Conservation (phyloP, 2,329 filamentous ascomycete genomes). For the Aspergillus japonicus region DNA sequence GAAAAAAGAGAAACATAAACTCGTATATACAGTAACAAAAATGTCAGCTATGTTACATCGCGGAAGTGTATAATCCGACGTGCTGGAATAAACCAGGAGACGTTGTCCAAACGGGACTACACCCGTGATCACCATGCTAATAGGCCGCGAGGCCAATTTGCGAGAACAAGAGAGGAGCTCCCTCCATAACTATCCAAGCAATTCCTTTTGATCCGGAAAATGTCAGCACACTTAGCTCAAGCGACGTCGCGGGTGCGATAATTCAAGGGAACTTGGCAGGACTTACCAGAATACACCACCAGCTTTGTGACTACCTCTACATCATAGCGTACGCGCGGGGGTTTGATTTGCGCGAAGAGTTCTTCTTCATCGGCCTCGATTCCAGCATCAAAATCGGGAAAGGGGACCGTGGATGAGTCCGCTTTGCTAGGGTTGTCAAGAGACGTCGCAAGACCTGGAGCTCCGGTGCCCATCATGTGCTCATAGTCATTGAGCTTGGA, state of each 20-base stretch:
- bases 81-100: not conserved
- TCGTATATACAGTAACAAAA: not conserved
- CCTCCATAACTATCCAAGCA: slow-evolving; percentile 74
- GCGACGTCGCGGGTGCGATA: not conserved
- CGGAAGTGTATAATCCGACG: not conserved
- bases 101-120: not conserved
- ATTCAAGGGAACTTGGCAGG: not conserved
- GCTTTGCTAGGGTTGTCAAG: slow-evolving; percentile 31
- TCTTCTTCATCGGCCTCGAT: slow-evolving; percentile 62
- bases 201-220: slow-evolving; percentile 59
- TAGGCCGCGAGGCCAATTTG: slow-evolving; percentile 22
- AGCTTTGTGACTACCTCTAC: slow-evolving; percentile 98
- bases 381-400: slow-evolving; percentile 36
- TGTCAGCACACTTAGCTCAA: not conserved
- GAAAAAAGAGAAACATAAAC: not conserved
- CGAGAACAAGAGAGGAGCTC: slow-evolving; percentile 72
- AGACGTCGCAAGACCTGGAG: slow-evolving; percentile 39
- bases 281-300: slow-evolving; percentile 85
- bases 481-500: slow-evolving; percentile 64
- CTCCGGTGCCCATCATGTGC: slow-evolving; percentile 70
- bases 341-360: slow-evolving; percentile 79
- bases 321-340: slow-evolving; percentile 89
- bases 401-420: slow-evolving; percentile 24
- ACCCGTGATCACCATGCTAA: not conserved
- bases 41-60: slow-evolving; percentile 5